These are phyloP conservation scores for Pisolithus sp. DNA, from an alignment of 768 basidiomycete species.

Conservation along the genomic window DNA sequence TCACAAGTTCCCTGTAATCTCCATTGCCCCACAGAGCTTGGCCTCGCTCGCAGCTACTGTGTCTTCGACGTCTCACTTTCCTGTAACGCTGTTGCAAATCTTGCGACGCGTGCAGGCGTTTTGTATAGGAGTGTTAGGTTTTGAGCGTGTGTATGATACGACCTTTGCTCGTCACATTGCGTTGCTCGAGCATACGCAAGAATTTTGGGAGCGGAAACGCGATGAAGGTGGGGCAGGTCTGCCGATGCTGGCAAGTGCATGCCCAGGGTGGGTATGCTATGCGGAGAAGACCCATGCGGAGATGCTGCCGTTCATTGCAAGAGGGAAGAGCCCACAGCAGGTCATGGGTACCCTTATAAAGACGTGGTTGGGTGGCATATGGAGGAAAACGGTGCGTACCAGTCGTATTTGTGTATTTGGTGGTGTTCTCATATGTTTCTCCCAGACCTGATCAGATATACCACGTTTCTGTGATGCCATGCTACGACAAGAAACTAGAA, in stretches of 20 bases:
- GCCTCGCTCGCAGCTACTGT: constrained; percentile 71
- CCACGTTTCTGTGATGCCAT: constrained; percentile 97
- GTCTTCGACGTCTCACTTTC: constrained; percentile 38
- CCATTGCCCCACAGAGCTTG: constrained; percentile 85
- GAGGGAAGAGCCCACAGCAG: constrained; percentile 89
- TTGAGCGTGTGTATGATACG: constrained; percentile 85
- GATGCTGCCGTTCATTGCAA: constrained; percentile 85
- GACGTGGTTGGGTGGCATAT: constrained; percentile 66
- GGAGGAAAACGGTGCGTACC: constrained; percentile 62
- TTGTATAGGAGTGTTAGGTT: constrained; percentile 60
- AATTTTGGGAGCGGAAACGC: constrained; percentile 68
- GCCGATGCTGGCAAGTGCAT: constrained; percentile 93
- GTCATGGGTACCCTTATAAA: constrained; percentile 93
- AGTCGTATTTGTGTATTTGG: not conserved
- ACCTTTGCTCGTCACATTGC: constrained; percentile 90
- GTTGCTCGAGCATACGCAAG: constrained; percentile 71
- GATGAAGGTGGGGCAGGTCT: constrained; percentile 36
- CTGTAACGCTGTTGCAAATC: constrained; percentile 49
- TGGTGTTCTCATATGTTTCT: constrained; percentile 3
- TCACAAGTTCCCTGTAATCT: constrained; percentile 62
- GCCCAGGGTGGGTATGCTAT: constrained; percentile 99
- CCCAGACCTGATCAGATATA: constrained; percentile 81
- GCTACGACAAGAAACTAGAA: constrained; percentile 99
- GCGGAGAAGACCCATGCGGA: constrained; percentile 96
- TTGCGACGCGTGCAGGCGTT: constrained; percentile 70